Base-by-base conservation (phyloP, 768 basidiomycete species). In the Flagelloscypha sp. region DNA sequence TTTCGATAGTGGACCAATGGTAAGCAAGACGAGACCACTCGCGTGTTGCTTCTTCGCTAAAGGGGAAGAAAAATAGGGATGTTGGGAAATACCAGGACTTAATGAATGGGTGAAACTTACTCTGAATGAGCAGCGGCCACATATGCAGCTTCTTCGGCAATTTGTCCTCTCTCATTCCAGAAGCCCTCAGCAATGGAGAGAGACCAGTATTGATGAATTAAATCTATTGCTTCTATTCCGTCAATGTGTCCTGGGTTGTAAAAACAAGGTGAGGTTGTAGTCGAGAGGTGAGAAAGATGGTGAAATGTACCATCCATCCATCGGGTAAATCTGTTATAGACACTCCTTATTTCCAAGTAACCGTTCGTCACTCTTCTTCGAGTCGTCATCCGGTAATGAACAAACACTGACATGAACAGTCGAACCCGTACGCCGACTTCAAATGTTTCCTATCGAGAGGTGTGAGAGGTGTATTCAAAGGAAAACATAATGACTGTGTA, bases 111-210 rank as follows among this genome's bases (percentile, higher is more conserved):
- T n/a, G n/a, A n/a, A n/a, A n/a, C n/a, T n/a, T n/a, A n/a, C n/a
- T n/a, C n/a, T n/a, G n/a, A n/a, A 58, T 80, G 77, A 4, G 76
- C 61, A 10, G 72, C 74, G 6, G 78, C 74, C 13, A 81, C 66
- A 58, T 62, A 70, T 5, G 64, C 63, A 7, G 71, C 74, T 48
- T 81, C 79, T 16, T 72, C 71, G 6, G 79, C 77, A 3, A 81
- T 58, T 43, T 66, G 59, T 8, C 79, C 79, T 25, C 78, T 60
- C 55, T 76, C 79, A 47, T 76, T 79, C 64, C 65, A 69, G 47
- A 81, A 81, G 0, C 74, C 75, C 55, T 82, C 79, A 43, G 70
- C 63, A 23, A 74, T 68, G 20, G 70, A 77, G 6, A 77, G 37
- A 7, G 54, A 41, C 79, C 78, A 82, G 16, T 79, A 77, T 35